Evolutionary conservation across 2,329 filamentous ascomycete species (phyloP), one percentile per base, ranked within the genome.

Genomic region (Fusarium graminum): DNA sequence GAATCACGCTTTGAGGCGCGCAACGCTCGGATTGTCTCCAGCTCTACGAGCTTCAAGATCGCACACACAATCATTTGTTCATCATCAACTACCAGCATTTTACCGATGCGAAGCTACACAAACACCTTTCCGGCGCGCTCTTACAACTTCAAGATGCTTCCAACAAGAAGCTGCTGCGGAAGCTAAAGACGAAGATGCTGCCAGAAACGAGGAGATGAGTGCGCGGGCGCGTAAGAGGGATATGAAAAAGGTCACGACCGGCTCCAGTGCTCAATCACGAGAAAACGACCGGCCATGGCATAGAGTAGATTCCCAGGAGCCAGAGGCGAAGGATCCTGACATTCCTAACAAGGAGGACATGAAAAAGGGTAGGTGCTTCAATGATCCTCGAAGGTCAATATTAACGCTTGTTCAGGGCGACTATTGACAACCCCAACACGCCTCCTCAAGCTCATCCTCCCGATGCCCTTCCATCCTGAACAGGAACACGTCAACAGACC

Each of bases 351-450:
- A 67, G 6, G 45, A 52, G 2, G 61, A 70, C 19, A 39, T 62
- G 45, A 63, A 59, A 2, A 75, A 75, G 55, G 73, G 73, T 70
- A 60, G 12, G 38, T 11, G 4, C 19, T 13, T 17, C 14, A 4
- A 3, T 13, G 8, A 12, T 8, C 7, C 17, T 7, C 2, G 12
- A 7, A 7, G n/a, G 3, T 29, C 40, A 3, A 39, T 16, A 29
- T 45, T 59, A 10, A 63, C 22, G 9, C 7, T 3, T 14, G 3
- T 14, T 0, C 8, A 83, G 91, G 92, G 19, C 93, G 93, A 74
- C 85, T 96, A 4, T 79, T 94, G 28, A 94, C 92, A 0, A 96
- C 92, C 0, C 92, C 92, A 0, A 93, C 90, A 0, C 85, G 91
- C 3, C 86, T 94, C 57, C 85, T 96, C 47, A 95, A 95, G 76